Evolutionary conservation across 768 basidiomycete genomes (phyloP).

Genomic region (Boletus sp.): DNA sequence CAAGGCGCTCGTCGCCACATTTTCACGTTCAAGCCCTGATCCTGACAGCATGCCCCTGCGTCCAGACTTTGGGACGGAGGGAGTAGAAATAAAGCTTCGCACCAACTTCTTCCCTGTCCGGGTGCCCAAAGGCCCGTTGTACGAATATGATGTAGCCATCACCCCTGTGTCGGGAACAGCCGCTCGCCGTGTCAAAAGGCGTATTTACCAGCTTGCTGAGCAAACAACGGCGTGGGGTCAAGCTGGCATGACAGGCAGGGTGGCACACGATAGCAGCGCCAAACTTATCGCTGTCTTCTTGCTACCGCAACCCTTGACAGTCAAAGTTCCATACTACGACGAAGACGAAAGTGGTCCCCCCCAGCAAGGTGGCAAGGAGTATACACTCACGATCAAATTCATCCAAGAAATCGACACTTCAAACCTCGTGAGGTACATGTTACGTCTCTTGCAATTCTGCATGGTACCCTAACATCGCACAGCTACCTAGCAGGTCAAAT

Average conservation of each 20-base stretch:
- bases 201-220: conserved; percentile 52
- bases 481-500: conserved; percentile 48
- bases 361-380: conserved; percentile 37
- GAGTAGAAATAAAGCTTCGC: conserved; percentile 45
- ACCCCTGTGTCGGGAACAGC: conserved; percentile 34
- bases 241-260: conserved; percentile 38
- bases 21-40: conserved; percentile 26
- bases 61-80: conserved; percentile 46
- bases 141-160: conserved; percentile 49
- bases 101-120: conserved; percentile 53
- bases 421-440: conserved; percentile 38
- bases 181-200: conserved; percentile 40
- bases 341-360: conserved; percentile 41
- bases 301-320: conserved; percentile 42
- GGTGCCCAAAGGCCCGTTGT: conserved; percentile 45
- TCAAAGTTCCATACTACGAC: conserved; percentile 43
- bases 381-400: conserved; percentile 43
- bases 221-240: conserved; percentile 38
- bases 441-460: neutral
- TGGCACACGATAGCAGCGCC: conserved; percentile 48
- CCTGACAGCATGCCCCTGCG: conserved; percentile 42
- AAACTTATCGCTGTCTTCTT: conserved; percentile 43
- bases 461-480: conserved; percentile 5
- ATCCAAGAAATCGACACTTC: conserved; percentile 44
- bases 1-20: conserved; percentile 40